Evolutionary conservation across 495 filamentous ascomycete species (phyloP).

Genomic region (Gamarada debralockiae): DNA sequence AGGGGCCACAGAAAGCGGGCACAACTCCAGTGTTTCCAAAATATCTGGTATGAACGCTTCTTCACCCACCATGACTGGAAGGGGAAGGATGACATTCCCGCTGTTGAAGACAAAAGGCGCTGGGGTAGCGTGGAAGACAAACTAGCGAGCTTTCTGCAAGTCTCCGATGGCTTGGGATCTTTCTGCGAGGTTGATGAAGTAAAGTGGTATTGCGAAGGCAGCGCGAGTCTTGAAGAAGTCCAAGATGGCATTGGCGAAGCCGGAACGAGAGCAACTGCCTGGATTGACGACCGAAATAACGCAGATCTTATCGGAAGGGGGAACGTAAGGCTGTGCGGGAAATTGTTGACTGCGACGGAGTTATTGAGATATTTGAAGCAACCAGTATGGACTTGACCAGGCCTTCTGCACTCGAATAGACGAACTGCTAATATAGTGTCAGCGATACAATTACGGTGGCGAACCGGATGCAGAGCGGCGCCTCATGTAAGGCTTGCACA

Average conservation of each 20-base stretch:
- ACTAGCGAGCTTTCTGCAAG: background rate
- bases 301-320: background rate
- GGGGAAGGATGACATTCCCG: background rate
- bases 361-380: conserved; percentile 1
- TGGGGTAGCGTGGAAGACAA: background rate
- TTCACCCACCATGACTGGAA: background rate
- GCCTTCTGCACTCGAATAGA: background rate
- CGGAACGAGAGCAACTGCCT: background rate
- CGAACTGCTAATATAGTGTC: background rate
- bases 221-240: background rate
- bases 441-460: conserved; percentile 4
- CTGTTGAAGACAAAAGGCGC: background rate
- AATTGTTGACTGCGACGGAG: background rate
- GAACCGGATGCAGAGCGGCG: conserved; percentile 1
- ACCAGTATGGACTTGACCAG: background rate
- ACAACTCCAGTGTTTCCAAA: background rate
- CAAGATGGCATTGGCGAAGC: background rate
- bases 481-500: background rate
- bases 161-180: background rate
- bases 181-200: background rate
- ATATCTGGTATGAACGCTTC: background rate
- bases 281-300: conserved; percentile 7
- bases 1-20: background rate
- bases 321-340: background rate
- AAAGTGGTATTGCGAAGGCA: conserved; percentile 1